Evolutionary conservation across 495 filamentous ascomycete genomes (phyloP), one percentile per base, ranked within the genome.

Genomic region (Aspergillus coremiiformis): DNA sequence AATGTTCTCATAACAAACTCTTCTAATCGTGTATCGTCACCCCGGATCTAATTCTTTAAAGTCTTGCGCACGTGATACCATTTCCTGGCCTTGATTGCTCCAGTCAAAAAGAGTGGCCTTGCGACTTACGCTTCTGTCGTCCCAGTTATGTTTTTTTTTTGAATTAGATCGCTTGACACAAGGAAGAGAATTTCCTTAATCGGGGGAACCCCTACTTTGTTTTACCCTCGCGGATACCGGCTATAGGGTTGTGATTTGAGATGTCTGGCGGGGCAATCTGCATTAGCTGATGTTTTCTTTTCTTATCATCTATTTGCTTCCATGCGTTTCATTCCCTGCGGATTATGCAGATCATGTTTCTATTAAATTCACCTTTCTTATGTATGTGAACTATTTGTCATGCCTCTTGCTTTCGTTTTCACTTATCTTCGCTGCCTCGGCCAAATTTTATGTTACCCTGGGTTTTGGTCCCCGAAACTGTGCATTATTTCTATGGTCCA

Each of bases 1-100:
- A 60, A 58, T 60, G 47, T 64, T 65, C 61, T 69, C 63, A 66
- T 71, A 62, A 60, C 68, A 68, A 70, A 64, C 59, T 61, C 57
- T 63, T 59, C 62, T 64, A 70, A 67, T 67, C 66, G 66, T 60
- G 59, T 62, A 60, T 66, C 56, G 63, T 55, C 66, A 56, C 56
- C 61, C 48, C 67, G 63, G 64, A 66, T 64, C 59, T 66, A 55
- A 63, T 63, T 57, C 52, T 58, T 55, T 57, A 55, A 64, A 65
- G 58, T 69, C 56, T 67, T 66, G 49, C 65, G 56, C 61, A 60
- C 56, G 70, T 73, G 70, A 73, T 73, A 73, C 70, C 70, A 73
- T 66, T 57, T 64, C 61, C 59, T 59, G 64, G 60, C 65, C 61
- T 64, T 62, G 63, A 59, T 65, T 58, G 55, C 49, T 56, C 53